Conservation (phyloP, 345 rosid genomes). For the Leavenworthia alabamica region DNA sequence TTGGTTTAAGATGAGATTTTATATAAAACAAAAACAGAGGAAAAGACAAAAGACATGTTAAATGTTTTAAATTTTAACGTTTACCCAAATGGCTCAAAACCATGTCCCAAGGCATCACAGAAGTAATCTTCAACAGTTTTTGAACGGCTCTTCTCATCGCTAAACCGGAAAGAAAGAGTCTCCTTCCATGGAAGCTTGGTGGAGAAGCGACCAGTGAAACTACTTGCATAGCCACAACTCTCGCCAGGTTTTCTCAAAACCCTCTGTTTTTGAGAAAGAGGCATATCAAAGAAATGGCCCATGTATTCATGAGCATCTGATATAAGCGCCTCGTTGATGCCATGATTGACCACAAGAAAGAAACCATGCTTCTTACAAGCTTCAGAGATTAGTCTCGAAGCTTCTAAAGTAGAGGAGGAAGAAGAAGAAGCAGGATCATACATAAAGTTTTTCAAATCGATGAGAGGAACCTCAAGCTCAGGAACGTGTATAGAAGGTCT, state of each 20-base stretch:
- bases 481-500: slow-evolving; percentile 47
- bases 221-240: slow-evolving; percentile 88
- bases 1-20: background rate
- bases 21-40: background rate
- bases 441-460: slow-evolving; percentile 57
- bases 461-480: slow-evolving; percentile 66
- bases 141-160: slow-evolving; percentile 36
- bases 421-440: slow-evolving; percentile 16
- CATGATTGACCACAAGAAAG: slow-evolving; percentile 82
- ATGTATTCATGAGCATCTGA: slow-evolving; percentile 55
- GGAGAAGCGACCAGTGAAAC: slow-evolving; percentile 86
- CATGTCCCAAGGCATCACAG: slow-evolving; percentile 54
- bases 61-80: slow-evolving; percentile 14
- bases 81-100: slow-evolving; percentile 66
- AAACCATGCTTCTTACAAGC: slow-evolving; percentile 84
- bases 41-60: slow-evolving; percentile 21
- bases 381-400: slow-evolving; percentile 52
- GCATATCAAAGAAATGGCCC: slow-evolving; percentile 64
- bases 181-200: slow-evolving; percentile 97
- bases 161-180: slow-evolving; percentile 73
- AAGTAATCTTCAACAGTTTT: slow-evolving; percentile 55
- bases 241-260: slow-evolving; percentile 73
- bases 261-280: slow-evolving; percentile 57
- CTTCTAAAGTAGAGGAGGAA: slow-evolving; percentile 43
- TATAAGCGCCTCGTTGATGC: slow-evolving; percentile 53